These are phyloP conservation scores for Acanthamoeba sp. DNA, from an alignment of 208 protist genomes.

Conservation along the genomic window DNA sequence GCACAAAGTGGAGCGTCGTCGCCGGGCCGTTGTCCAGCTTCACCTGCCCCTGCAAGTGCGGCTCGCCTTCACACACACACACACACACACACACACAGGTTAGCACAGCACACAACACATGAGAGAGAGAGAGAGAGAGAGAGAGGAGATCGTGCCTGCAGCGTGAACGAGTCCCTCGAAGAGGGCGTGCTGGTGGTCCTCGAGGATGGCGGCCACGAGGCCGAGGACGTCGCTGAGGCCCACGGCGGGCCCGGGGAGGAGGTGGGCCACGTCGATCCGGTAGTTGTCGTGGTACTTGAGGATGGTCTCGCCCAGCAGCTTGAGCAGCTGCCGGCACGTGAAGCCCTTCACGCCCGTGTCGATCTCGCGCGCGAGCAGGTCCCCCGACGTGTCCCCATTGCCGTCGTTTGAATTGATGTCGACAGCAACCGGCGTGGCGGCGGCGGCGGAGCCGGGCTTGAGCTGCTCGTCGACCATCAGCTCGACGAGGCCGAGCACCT, in stretches of 20 bases:
- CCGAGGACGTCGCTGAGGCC: not conserved
- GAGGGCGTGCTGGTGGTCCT: not conserved
- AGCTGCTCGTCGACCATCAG: conserved; percentile 39
- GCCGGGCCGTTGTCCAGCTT: not conserved
- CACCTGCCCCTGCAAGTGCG: not conserved
- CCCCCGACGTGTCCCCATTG: too few species aligned
- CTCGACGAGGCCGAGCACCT: conserved; percentile 31
- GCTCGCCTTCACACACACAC: not conserved
- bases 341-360: conserved; percentile 8
- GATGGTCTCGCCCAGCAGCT: conserved; percentile 10
- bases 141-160: not conserved
- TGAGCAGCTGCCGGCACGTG: conserved; percentile 20
- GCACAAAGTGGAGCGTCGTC: not conserved
- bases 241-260: not conserved
- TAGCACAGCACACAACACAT: too few species aligned
- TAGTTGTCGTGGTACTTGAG: conserved; percentile 57
- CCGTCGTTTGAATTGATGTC: too few species aligned
- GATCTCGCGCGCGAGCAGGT: not conserved
- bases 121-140: not conserved
- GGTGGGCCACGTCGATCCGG: not conserved
- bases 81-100: too few species aligned
- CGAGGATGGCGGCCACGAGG: not conserved
- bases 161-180: not conserved
- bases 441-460: not conserved
- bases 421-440: not conserved